These are phyloP conservation scores for Phytophthora tubulina DNA, from an alignment of 352 stramenopile species.

Conservation along the genomic window DNA sequence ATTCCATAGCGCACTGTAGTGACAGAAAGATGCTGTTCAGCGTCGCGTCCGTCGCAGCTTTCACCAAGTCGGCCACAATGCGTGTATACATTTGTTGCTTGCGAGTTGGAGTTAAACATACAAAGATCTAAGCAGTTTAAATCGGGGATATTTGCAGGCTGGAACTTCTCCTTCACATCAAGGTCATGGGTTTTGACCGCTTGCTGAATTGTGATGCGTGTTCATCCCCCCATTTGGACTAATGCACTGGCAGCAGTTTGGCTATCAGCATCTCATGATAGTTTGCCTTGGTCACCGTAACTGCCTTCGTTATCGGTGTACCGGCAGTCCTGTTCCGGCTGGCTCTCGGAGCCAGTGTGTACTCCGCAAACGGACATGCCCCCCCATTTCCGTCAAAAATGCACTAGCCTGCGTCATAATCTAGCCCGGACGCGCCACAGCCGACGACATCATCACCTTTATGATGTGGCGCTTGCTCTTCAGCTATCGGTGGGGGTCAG, in stretches of 20 bases:
- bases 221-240: neutral
- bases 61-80: neutral
- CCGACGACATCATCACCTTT: slow-evolving; percentile 1
- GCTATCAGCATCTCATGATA: slow-evolving; percentile 6
- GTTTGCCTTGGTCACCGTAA: slow-evolving; percentile 1
- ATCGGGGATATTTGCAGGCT: neutral
- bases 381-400: slow-evolving; percentile 3
- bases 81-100: neutral
- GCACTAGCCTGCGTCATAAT: neutral
- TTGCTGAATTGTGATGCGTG: neutral
- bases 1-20: slow-evolving; percentile 7
- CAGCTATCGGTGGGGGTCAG: neutral
- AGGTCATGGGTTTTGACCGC: neutral
- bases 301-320: neutral
- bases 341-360: neutral
- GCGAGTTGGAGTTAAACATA: neutral
- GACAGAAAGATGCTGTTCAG: slow-evolving; percentile 8
- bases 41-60: neutral
- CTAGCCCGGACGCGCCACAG: neutral
- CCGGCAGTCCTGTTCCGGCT: neutral
- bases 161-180: neutral
- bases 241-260: neutral
- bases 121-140: slow-evolving; percentile 1
- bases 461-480: slow-evolving; percentile 4
- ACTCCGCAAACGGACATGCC: neutral